Conservation (phyloP, 768 basidiomycete genomes). For the Roridomyces roridus region DNA sequence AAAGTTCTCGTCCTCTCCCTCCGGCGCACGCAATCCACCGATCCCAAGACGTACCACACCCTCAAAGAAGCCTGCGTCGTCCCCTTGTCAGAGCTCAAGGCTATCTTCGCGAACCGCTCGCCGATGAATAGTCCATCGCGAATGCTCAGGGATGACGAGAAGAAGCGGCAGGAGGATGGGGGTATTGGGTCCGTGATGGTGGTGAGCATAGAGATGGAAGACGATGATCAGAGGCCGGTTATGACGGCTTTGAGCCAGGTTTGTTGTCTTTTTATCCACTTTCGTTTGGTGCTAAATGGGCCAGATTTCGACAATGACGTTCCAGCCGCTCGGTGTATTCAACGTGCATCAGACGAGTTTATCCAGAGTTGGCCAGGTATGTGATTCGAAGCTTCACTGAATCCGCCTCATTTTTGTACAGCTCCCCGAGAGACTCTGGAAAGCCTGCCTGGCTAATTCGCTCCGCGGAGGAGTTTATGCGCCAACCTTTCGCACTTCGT, state of each 20-base stretch:
- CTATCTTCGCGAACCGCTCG: conserved; percentile 1
- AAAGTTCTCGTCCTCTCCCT: conserved; percentile 10
- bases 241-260: background rate
- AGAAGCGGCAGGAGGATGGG: background rate
- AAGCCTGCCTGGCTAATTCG: background rate
- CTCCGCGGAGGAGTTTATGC: conserved; percentile 8
- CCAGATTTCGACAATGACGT: background rate
- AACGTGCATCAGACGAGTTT: conserved; percentile 4
- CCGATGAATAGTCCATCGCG: background rate
- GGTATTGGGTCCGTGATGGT: conserved; percentile 10
- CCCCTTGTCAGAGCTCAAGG: background rate
- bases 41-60: conserved; percentile 5
- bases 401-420: no score
- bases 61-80: conserved; percentile 7
- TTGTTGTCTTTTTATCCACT: background rate
- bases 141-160: conserved; percentile 3
- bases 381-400: background rate
- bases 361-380: background rate
- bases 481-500: conserved; percentile 1
- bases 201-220: conserved; percentile 5
- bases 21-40: background rate
- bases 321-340: conserved; percentile 9
- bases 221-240: background rate
- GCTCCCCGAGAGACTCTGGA: conserved; percentile 7
- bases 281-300: background rate